Evolutionary conservation across 176 grass and related monocot genomes (phyloP).

Genomic region (Oryza australiensis): DNA sequence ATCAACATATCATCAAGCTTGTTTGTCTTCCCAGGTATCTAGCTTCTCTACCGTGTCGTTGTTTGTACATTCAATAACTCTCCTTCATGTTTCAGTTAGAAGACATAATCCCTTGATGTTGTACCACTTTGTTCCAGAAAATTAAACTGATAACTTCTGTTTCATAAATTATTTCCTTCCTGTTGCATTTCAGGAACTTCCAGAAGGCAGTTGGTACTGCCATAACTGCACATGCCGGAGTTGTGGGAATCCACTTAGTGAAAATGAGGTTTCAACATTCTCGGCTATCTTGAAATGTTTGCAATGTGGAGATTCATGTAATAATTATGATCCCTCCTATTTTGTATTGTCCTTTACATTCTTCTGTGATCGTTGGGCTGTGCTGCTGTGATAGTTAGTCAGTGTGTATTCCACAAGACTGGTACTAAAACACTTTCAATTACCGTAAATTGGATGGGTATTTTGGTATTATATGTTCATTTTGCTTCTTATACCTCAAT

Average conservation of each 20-base stretch:
- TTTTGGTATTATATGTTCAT: background rate
- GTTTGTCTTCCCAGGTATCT: slow-evolving; percentile 79
- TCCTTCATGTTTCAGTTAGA: slow-evolving; percentile 5
- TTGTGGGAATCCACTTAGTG: slow-evolving; percentile 55
- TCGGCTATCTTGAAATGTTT: slow-evolving; percentile 58
- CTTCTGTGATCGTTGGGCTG: background rate
- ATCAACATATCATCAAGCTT: slow-evolving; percentile 90
- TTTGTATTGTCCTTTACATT: background rate
- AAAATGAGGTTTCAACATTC: slow-evolving; percentile 48
- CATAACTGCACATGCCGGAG: slow-evolving; percentile 72
- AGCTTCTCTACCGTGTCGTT: slow-evolving; percentile 8
- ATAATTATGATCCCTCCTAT: slow-evolving; percentile 18
- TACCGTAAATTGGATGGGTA: background rate
- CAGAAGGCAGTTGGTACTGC: slow-evolving; percentile 88
- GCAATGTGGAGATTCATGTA: slow-evolving; percentile 76
- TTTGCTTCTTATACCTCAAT: background rate
- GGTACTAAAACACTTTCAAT: background rate
- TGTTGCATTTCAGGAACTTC: slow-evolving; percentile 61
- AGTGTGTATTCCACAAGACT: background rate
- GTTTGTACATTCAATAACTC: background rate
- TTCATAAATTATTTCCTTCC: slow-evolving; percentile 11
- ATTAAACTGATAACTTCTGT: background rate
- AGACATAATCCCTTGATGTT: slow-evolving; percentile 8
- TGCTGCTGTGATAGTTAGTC: background rate
- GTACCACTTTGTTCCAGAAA: slow-evolving; percentile 24